Conservation (phyloP, 2,329 filamentous ascomycete genomes). For the Ophiocordyceps camponoti-leonardi region DNA sequence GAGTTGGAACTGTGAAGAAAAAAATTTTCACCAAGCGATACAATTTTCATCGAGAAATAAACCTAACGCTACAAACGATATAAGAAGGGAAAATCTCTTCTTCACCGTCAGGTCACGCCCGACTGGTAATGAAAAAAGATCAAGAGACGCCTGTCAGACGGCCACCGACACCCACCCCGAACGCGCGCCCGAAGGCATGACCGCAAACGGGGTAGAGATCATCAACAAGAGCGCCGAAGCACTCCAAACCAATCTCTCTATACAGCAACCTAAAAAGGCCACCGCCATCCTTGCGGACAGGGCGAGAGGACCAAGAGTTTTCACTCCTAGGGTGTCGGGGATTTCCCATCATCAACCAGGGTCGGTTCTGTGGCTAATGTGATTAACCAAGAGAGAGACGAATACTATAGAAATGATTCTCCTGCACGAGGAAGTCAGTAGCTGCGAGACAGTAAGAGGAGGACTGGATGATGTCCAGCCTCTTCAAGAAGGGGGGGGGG, state of each 20-base stretch:
- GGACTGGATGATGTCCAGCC: constrained; percentile 2
- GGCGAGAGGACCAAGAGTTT: constrained; percentile 41
- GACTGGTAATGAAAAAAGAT: constrained; percentile 34
- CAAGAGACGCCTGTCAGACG: constrained; percentile 64
- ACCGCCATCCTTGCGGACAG: constrained; percentile 46
- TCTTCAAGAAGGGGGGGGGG: constrained; percentile 9
- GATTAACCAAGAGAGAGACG: constrained; percentile 81
- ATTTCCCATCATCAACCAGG: constrained; percentile 85
- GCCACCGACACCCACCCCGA: constrained; percentile 71
- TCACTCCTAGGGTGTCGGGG: constrained; percentile 87
- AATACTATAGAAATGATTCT: constrained; percentile 99
- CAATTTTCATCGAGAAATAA: too few species aligned
- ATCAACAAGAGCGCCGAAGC: constrained; percentile 35
- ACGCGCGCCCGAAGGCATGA: constrained; percentile 60
- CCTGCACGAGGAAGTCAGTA: constrained; percentile 12
- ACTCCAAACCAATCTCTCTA: constrained; percentile 48
- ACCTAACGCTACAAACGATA: too few species aligned
- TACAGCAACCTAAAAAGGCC: constrained; percentile 32
- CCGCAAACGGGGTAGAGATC: constrained; percentile 67
- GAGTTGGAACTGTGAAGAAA: constrained; percentile 50
- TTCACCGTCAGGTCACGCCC: constrained; percentile 28
- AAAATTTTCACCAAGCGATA: neutral
- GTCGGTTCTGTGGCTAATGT: constrained; percentile 87
- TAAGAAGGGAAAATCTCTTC: constrained; percentile 16
- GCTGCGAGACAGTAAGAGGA: neutral